Evolutionary conservation across 768 basidiomycete species (phyloP), one percentile per base, ranked within the genome.

Genomic region (Pisolithus microcarpus): DNA sequence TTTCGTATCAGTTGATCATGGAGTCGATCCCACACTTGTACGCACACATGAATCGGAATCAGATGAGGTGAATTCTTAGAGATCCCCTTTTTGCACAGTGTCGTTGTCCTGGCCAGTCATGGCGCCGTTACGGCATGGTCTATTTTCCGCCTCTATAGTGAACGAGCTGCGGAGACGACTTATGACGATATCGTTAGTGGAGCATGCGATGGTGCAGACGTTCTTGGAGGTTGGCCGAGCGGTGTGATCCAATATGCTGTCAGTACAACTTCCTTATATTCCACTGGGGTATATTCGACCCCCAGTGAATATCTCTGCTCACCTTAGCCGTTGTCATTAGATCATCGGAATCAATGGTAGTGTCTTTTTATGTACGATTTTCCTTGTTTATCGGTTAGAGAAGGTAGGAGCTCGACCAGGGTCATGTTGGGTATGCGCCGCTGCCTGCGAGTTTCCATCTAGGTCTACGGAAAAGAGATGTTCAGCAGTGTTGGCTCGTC

Each of bases 1-100:
- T 7, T 26, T 13, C 26, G 50, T 28, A 1, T 36, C 48, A 80
- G 79, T 65, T 81, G 39, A 51, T 78, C 44, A 72, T 70, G 48
- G 77, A 80, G 57, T 78, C 77, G 0, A 68, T 77, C 36, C 79
- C 79, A 6, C 77, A 79, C 55, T 65, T 80, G 38, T 71, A 69
- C 2, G 75, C 38, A 34, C 28, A 8, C 13, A 36, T 16, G 16
- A 36, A 7, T 34, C 16, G 5, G 18, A 18, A 5, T 30, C 19
- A 3, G 7, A 4, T 19, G 34, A 5, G 5, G 7, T 42, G 19
- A n/a, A 4, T 47, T 6, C 45, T 49, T 54, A n/a, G 28, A 30
- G 1, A 54, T 7, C 10, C 13, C 3, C 43, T 24, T n/a, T 19
- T 30, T 37, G 28, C 40, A n/a, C n/a, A 61, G 64, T 11, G 52